These are phyloP conservation scores for Tylopilus rubrobrunneus DNA, from an alignment of 768 basidiomycete species.

Conservation along the genomic window DNA sequence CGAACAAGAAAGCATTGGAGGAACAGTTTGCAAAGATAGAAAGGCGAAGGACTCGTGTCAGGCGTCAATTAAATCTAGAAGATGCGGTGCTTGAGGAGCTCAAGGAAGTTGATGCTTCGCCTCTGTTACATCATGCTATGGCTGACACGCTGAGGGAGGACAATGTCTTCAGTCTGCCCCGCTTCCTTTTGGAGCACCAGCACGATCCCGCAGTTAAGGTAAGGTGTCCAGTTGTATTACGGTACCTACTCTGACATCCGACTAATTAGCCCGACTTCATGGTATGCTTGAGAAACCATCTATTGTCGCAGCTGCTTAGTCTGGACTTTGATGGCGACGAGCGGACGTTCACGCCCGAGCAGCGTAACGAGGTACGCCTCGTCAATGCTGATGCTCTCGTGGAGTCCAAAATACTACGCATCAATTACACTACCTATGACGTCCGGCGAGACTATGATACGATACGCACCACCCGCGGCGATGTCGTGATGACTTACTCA, in stretches of 20 bases:
- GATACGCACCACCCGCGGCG: no score
- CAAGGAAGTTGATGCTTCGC: background rate
- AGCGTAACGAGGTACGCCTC: background rate
- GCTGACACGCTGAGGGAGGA: background rate
- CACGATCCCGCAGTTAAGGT: conserved; percentile 10
- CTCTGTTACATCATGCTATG: conserved; percentile 3
- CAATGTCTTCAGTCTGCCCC: background rate
- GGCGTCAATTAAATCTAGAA: background rate
- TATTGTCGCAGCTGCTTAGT: background rate
- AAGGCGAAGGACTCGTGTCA: background rate
- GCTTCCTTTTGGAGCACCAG: conserved; percentile 1
- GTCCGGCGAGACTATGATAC: no score
- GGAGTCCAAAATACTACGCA: no score
- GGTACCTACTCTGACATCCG: no score
- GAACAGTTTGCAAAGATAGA: conserved; percentile 10
- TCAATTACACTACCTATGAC: no score
- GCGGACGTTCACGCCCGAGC: background rate
- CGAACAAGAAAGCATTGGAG: conserved; percentile 16
- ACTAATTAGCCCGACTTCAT: background rate
- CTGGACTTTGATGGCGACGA: conserved; percentile 8
- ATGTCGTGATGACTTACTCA: no score
- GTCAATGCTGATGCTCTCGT: no score
- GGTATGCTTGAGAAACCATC: background rate
- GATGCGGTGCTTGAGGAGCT: background rate
- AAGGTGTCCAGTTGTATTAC: background rate